Evolutionary conservation across 768 basidiomycete genomes (phyloP), one percentile per base, ranked within the genome.

Genomic region (Daedaleopsis nitida): DNA sequence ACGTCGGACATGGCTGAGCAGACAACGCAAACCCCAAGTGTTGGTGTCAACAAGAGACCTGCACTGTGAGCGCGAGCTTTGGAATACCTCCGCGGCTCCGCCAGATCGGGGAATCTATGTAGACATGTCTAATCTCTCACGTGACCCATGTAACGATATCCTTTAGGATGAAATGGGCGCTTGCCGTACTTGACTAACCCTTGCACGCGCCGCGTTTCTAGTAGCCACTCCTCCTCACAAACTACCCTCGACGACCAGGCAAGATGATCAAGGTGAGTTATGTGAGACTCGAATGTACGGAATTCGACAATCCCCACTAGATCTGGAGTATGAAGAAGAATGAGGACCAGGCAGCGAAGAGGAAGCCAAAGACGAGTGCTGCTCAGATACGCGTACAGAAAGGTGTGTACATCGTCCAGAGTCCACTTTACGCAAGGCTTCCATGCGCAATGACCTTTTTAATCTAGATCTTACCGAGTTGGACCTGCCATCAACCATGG

Each of bases 271-370:
- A 66, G 65, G 65, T 48, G 49, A 23, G 39, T 23, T 6, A 51
- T 7, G 19, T 48, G 42, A n/a, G 16, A 13, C 5, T 11, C 21
- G 16, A 37, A 32, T 21, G 35, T 19, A 32, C 9, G 23, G 3
- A 13, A 24, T 27, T 21, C 10, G 12, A 32, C n/a, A 14, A 55
- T 38, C 8, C 38, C 19, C 27, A 16, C 35, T 66, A 99, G 97
- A 98, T 99, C 71, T 98, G 97, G 91, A 93, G 89, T 67, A 94
- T 99, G 91, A 98, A 98, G 88, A 98, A 98, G 88, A 92, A 89
- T 70, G 94, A 98, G 81, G 94, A 98, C 71, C 92, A 92, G 58
- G 94, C 95, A 57, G 89, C 93, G 7, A 98, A 94, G 91, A 96
- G 87, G 86, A 93, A 91, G 83, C 97, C 97, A 47, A 98, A 96